These are phyloP conservation scores for Acacia pycnantha DNA, from an alignment of 331 rosid genomes.

Conservation along the genomic window DNA sequence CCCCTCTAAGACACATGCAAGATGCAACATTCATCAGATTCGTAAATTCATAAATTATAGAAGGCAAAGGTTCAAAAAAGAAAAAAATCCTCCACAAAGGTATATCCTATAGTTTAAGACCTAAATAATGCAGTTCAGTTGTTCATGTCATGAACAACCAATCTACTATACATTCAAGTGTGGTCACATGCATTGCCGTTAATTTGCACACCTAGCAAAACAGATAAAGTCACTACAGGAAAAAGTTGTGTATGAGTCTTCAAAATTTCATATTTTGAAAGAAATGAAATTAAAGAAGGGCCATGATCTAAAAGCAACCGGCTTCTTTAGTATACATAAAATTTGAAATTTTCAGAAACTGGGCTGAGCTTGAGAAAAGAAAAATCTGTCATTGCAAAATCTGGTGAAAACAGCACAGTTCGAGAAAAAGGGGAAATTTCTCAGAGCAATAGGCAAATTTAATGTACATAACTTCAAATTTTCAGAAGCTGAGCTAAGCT, in stretches of 20 bases:
- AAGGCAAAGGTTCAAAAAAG: neutral
- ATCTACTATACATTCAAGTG: neutral
- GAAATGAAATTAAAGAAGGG: neutral
- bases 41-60: neutral
- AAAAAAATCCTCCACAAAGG: too few species aligned
- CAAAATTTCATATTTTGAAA: neutral
- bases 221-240: neutral
- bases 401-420: neutral
- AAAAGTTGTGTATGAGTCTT: neutral
- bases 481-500: neutral
- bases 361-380: neutral
- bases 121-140: neutral
- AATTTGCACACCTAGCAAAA: neutral
- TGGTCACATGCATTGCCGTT: neutral
- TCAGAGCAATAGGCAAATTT: neutral
- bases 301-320: neutral
- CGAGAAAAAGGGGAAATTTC: neutral
- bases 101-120: neutral
- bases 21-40: neutral
- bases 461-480: neutral
- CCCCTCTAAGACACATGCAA: neutral
- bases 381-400: slow-evolving; percentile 1
- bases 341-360: neutral
- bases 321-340: neutral
- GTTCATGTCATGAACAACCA: neutral